Evolutionary conservation across 345 rosid genomes (phyloP).

Genomic region (Eucalyptus marginata): DNA sequence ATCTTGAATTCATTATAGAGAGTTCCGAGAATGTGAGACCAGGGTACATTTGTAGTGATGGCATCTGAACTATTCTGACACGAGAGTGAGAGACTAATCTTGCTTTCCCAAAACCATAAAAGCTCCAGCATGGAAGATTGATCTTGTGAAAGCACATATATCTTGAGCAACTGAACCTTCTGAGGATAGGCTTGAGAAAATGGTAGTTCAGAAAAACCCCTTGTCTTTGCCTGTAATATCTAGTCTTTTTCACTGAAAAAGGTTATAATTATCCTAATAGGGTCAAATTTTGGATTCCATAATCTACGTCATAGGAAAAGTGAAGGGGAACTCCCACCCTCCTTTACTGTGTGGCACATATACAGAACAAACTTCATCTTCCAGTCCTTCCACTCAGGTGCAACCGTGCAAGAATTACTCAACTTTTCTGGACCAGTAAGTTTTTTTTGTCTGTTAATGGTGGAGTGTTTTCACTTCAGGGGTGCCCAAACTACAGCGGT

Average conservation of each 20-base stretch:
- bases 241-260: not conserved
- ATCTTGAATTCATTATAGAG: not conserved
- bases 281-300: not conserved
- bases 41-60: not conserved
- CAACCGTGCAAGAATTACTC: not conserved
- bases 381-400: conserved; percentile 2
- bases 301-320: not conserved
- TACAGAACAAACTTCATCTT: not conserved
- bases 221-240: not conserved
- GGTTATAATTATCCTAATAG: not conserved
- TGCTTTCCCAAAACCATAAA: not conserved
- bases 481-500: conserved; percentile 65
- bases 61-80: not conserved
- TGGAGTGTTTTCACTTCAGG: conserved; percentile 23
- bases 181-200: not conserved
- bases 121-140: not conserved
- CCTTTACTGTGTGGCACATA: conserved; percentile 5
- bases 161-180: not conserved
- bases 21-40: not conserved
- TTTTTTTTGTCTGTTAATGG: not conserved
- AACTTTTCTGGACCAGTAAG: not conserved
- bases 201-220: not conserved
- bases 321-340: conserved; percentile 1
- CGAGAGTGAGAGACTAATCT: not conserved
- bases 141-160: not conserved